Evolutionary conservation across 73 alveolate genomes (phyloP).

Genomic region (Stentor coeruleus): DNA sequence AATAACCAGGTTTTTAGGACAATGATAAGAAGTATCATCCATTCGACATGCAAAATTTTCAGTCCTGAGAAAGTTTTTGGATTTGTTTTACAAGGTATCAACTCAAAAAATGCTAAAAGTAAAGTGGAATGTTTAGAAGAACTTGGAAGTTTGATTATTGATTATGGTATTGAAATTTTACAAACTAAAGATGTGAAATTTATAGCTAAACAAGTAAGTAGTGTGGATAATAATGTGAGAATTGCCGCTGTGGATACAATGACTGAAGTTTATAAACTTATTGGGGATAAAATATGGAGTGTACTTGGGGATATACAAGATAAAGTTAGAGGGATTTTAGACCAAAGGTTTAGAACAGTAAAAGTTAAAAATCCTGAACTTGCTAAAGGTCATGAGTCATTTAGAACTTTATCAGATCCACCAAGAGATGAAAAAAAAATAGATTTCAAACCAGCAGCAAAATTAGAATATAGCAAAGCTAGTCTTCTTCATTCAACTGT

Average conservation of each 20-base stretch:
- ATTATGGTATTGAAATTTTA: constrained; percentile 33
- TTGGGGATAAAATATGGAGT: constrained; percentile 49
- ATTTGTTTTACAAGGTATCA: constrained; percentile 37
- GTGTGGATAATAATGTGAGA: constrained; percentile 41
- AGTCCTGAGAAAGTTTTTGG: constrained; percentile 31
- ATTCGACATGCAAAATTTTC: constrained; percentile 29
- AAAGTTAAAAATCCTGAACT: constrained; percentile 23
- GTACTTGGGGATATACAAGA: constrained; percentile 43
- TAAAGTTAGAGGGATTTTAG: constrained; percentile 47
- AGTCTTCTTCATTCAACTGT: neutral
- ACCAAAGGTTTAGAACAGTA: constrained; percentile 40
- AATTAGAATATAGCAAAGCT: neutral
- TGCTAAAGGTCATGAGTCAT: neutral
- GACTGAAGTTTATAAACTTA: constrained; percentile 38
- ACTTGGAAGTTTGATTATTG: constrained; percentile 26
- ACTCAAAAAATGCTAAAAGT: constrained; percentile 44
- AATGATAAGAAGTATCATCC: constrained; percentile 39
- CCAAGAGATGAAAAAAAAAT: neutral
- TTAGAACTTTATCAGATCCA: neutral
- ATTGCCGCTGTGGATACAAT: constrained; percentile 35
- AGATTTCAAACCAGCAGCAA: neutral
- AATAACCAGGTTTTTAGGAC: constrained; percentile 42
- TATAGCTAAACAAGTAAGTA: constrained; percentile 38
- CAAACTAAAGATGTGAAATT: constrained; percentile 35
- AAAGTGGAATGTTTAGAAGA: constrained; percentile 57